A percentile compares a stretch with the other conserved stretches of the same genome.
Conservation (phyloP, 176 grass and related monocot genomes). For the Paspalum notatum region DNA sequence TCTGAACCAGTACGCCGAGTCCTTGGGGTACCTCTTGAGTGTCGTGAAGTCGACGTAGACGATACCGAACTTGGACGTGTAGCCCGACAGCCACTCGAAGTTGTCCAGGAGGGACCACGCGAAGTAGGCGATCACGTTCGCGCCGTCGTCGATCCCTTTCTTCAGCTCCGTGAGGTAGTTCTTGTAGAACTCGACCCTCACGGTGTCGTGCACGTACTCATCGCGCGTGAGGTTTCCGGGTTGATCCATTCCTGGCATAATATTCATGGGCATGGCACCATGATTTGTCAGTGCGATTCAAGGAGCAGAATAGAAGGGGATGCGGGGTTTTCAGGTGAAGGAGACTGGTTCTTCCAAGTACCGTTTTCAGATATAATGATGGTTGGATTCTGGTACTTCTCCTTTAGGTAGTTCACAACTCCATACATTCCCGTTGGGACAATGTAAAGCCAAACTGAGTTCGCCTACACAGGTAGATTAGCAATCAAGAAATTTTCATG, state of each 20-base stretch:
- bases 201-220: constrained; percentile 41
- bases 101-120: constrained; percentile 88
- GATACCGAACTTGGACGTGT: constrained; percentile 78
- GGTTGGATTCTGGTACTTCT: constrained; percentile 72
- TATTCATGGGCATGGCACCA: not conserved
- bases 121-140: constrained; percentile 69
- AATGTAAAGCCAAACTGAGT: constrained; percentile 90
- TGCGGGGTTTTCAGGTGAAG: not conserved
- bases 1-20: constrained; percentile 79
- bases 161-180: constrained; percentile 74
- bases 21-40: constrained; percentile 70
- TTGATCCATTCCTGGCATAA: constrained; percentile 65
- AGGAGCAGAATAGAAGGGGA: not conserved
- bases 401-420: constrained; percentile 74
- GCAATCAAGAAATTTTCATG: not conserved
- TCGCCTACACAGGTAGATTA: constrained; percentile 45
- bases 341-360: constrained; percentile 28
- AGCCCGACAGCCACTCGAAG: constrained; percentile 81
- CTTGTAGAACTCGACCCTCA: constrained; percentile 59
- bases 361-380: constrained; percentile 90
- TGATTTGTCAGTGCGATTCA: no score
- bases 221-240: constrained; percentile 55
- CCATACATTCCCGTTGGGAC: constrained; percentile 86
- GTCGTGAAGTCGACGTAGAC: constrained; percentile 77
- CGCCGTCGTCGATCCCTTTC: constrained; percentile 67